Base-by-base conservation (phyloP, 106 monocot species). In the Acorus calamus region DNA sequence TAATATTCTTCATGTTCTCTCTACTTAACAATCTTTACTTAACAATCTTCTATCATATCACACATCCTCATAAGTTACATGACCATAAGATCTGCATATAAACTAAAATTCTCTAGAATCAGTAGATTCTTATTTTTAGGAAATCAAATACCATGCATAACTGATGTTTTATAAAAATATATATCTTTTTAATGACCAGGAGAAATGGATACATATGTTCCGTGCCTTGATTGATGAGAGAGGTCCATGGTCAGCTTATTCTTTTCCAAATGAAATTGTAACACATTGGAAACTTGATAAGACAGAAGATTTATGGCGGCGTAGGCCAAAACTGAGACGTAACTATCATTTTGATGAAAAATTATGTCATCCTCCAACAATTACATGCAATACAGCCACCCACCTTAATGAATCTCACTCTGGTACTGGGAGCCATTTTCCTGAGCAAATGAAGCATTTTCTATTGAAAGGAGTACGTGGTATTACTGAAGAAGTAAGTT, bases 271-370 rank as follows among this genome's bases (percentile, higher is more conserved):
- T 55, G 66, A 69, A 58, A 79, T 61, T 13, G 59, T 61, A 12
- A 79, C 80, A 50, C 85, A 79, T 46, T 98, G 98, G 98, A 92
- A 91, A 79, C 98, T 83, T 73, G 98, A 98, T 70, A 98, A 88
- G 56, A 98, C 92, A 10, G 98, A 98, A 69, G 98, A 85, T 65
- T 77, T 14, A 46, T 88, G 83, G 85, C 73, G 92, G 13, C 80
- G 98, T 28, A 82, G 98, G 58, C 80, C 61, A 67, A 98, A 98
- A 69, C 70, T 92, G 53, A 98, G 71, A 65, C 73, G 85, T 28
- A 98, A 98, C 63, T 98, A 98, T 81, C 85, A 88, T 63, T 98
- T 92, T 73, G 76, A 92, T 73, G 80, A 88, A 62, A 57, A 58
- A 11, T 88, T 98, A 62, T 92, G 98, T 71, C 82, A 73, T 72